Percentiles rank a stretch among this genome's conserved stretches.
Evolutionary conservation across 192 early-diverging fungal species (phyloP).

Genomic region (Entomortierella chlamydospora): DNA sequence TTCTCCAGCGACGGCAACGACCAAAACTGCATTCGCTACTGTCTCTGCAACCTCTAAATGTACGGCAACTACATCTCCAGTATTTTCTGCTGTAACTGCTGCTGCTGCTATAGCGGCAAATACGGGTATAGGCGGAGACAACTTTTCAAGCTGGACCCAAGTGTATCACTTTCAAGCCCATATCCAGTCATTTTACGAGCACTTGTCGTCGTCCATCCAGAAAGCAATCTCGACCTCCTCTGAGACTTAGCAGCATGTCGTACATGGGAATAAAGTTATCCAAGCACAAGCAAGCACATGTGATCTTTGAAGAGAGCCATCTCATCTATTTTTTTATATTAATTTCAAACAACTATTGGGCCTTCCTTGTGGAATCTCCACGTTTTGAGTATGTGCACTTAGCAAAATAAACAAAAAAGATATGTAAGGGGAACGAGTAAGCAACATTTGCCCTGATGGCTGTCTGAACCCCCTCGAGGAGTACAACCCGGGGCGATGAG

Average conservation of each 20-base stretch:
- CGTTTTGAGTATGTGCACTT: conserved; percentile 73
- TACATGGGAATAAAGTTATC: too few species aligned
- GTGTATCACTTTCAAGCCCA: conserved; percentile 1
- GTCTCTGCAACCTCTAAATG: conserved; percentile 10
- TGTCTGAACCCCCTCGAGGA: conserved; percentile 57
- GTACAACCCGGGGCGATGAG: conserved; percentile 71
- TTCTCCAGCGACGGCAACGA: not conserved
- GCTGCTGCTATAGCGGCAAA: not conserved
- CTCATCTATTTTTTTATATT: too few species aligned
- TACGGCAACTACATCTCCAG: not conserved
- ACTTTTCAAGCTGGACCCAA: not conserved
- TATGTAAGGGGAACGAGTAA: conserved; percentile 82
- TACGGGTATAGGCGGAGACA: not conserved
- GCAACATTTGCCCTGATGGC: conserved; percentile 72
- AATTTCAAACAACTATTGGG: conserved; percentile 10
- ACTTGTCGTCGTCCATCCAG: conserved; percentile 5
- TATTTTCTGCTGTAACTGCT: not conserved
- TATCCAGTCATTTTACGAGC: conserved; percentile 8
- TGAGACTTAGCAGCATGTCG: not conserved
- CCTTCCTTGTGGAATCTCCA: conserved; percentile 42
- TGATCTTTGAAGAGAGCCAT: too few species aligned
- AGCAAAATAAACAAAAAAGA: conserved; percentile 86
- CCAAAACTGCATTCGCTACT: conserved; percentile 12
- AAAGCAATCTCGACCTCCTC: conserved; percentile 5
- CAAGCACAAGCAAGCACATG: too few species aligned